Percentiles rank a stretch among this genome's conserved stretches.
phyloP scores from a whole-genome alignment of 2,329 filamentous ascomycete species.

The Epichloe gansuensis region DNA sequence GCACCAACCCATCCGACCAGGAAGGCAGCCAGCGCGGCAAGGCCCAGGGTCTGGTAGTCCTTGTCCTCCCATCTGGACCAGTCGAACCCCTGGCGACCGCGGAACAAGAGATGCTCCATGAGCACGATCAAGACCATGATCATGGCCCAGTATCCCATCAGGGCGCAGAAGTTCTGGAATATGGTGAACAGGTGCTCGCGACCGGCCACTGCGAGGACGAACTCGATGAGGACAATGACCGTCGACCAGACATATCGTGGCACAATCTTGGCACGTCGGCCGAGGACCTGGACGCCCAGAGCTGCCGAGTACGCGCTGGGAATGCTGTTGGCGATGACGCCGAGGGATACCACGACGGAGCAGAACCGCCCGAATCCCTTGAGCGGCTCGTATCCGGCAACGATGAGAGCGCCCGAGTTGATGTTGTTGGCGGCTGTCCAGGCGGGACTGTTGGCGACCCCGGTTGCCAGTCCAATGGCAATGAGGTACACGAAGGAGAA shows the following conservation, averaged over 20 bases:
- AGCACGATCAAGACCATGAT: conserved; percentile 38
- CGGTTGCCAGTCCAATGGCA: conserved; percentile 39
- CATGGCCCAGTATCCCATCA: conserved; percentile 44
- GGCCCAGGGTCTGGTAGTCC: conserved; percentile 29
- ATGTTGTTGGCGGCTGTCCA: conserved; percentile 40
- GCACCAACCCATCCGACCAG: conserved; percentile 36
- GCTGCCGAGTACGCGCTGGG: conserved; percentile 45
- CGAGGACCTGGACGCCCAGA: conserved; percentile 46
- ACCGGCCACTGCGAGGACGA: conserved; percentile 42
- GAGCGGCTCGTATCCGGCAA: conserved; percentile 40
- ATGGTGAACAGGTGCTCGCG: conserved; percentile 40
- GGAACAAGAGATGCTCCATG: conserved; percentile 32
- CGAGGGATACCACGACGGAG: conserved; percentile 41
- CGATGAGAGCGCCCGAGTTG: conserved; percentile 44
- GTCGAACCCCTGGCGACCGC: conserved; percentile 27
- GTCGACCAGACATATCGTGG: conserved; percentile 43
- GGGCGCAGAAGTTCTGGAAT: conserved; percentile 39
- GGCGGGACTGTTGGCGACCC: conserved; percentile 33
- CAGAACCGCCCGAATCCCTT: conserved; percentile 45
- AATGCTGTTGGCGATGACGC: conserved; percentile 42
- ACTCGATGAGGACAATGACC: conserved; percentile 39
- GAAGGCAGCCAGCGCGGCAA: conserved; percentile 32
- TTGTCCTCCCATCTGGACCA: conserved; percentile 34
- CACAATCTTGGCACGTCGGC: conserved; percentile 38
- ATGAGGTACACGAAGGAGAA: conserved; percentile 59